phyloP scores from a whole-genome alignment of 208 protist genomes.

The Herpetomonas samuelpessoai region DNA sequence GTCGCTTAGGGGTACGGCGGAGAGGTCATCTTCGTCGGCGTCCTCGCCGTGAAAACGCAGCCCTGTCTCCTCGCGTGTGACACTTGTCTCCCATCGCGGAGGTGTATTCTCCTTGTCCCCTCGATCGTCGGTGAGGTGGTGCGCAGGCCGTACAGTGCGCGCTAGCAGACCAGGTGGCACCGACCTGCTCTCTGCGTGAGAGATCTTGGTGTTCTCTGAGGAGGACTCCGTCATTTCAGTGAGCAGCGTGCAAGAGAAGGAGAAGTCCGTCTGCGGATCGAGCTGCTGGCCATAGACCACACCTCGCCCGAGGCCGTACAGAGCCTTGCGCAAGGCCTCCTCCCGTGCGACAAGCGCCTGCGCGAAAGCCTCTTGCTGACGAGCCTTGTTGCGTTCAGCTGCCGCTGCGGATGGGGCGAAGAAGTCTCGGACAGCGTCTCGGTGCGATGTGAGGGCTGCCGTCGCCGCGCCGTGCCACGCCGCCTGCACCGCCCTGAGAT shows the following conservation, averaged over 20 bases:
- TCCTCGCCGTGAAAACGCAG: background rate
- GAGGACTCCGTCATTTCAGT: background rate
- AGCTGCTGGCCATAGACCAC: constrained; percentile 57
- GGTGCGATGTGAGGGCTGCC: background rate
- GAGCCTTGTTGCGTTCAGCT: background rate
- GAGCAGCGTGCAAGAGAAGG: constrained; percentile 29
- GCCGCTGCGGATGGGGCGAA: constrained; percentile 5
- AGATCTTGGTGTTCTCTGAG: background rate
- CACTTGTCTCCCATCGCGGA: too few relatives aligned
- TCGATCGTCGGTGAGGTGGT: background rate
- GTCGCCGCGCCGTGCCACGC: constrained; percentile 8
- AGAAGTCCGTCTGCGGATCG: constrained; percentile 39
- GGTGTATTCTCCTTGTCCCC: too few relatives aligned
- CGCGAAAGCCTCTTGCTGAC: background rate
- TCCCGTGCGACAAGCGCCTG: constrained; percentile 5
- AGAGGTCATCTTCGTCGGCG: background rate
- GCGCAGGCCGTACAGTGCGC: background rate
- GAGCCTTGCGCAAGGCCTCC: constrained; percentile 15
- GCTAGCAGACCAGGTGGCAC: background rate
- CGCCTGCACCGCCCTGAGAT: constrained; percentile 8
- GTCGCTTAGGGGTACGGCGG: too few relatives aligned
- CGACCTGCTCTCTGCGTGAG: background rate
- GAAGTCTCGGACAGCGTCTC: constrained; percentile 9
- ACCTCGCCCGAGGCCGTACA: constrained; percentile 35
- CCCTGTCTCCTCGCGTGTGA: too few relatives aligned